phyloP scores from a whole-genome alignment of 306 rosid species.

The Biancaea sappan region DNA sequence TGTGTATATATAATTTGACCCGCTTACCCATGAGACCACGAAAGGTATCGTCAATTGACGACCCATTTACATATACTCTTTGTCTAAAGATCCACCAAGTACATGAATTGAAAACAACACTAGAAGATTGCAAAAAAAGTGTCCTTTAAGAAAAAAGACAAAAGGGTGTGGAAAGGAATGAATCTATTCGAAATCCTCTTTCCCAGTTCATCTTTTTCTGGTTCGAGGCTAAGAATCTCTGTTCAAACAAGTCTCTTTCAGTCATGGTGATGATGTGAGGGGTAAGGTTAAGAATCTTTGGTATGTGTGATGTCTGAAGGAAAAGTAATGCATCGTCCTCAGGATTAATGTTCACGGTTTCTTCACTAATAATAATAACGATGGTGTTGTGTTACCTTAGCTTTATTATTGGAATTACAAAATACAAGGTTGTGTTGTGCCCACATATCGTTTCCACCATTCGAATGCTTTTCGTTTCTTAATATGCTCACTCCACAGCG shows the following conservation, averaged over 20 bases:
- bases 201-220: constrained; percentile 45
- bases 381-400: too few species aligned
- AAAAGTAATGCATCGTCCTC: constrained; percentile 52
- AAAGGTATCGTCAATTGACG: constrained; percentile 51
- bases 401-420: constrained; percentile 43
- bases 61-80: constrained; percentile 7
- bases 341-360: constrained; percentile 18
- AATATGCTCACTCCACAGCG: constrained; percentile 32
- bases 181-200: constrained; percentile 60
- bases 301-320: constrained; percentile 43
- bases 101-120: constrained; percentile 30
- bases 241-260: too few species aligned
- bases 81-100: constrained; percentile 10
- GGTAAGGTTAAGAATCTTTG: constrained; percentile 43
- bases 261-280: too few species aligned
- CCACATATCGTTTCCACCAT: constrained; percentile 37
- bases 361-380: constrained; percentile 24
- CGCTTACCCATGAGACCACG: constrained; percentile 40
- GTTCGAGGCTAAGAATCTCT: constrained; percentile 68
- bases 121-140: constrained; percentile 40
- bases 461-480: constrained; percentile 40
- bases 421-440: constrained; percentile 13
- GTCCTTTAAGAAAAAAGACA: constrained; percentile 49
- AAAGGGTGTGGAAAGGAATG: constrained; percentile 67
- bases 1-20: too few species aligned